Conservation (phyloP, 2,329 filamentous ascomycete species). For the Zymoseptoria ardabiliae region DNA sequence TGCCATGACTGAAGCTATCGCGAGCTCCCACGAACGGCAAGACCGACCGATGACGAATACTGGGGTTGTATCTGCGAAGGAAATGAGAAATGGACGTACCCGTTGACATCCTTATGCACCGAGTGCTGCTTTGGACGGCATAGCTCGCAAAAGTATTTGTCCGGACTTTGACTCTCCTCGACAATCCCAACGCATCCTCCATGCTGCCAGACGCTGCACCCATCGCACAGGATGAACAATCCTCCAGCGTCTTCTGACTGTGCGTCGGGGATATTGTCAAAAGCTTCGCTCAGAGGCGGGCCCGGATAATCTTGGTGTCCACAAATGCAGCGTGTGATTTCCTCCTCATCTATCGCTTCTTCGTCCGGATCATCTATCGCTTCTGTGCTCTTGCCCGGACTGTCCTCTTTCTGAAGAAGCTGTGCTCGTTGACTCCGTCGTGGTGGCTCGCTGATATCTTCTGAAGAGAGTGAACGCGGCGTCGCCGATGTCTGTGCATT, state of each 20-base stretch:
- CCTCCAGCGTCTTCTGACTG: slow-evolving; percentile 81
- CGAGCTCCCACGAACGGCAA: not conserved
- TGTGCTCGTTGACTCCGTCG: slow-evolving; percentile 73
- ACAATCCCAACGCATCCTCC: slow-evolving; percentile 96
- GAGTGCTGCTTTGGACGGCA: slow-evolving; percentile 89
- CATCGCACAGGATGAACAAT: slow-evolving; percentile 95
- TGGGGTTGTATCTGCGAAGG: not conserved
- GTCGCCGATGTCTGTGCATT: slow-evolving; percentile 72
- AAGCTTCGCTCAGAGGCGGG: slow-evolving; percentile 51
- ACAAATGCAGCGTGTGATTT: slow-evolving; percentile 92
- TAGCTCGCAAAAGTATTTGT: slow-evolving; percentile 96
- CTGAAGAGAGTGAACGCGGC: slow-evolving; percentile 64
- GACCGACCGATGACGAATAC: not conserved
- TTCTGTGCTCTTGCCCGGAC: slow-evolving; percentile 30
- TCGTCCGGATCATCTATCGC: slow-evolving; percentile 50
- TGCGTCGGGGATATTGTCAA: slow-evolving; percentile 39
- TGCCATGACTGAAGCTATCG: not conserved
- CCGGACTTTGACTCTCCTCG: slow-evolving; percentile 84
- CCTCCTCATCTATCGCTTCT: slow-evolving; percentile 65
- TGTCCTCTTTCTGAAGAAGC: slow-evolving; percentile 53
- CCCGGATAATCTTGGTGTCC: slow-evolving; percentile 93
- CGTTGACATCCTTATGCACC: slow-evolving; percentile 70
- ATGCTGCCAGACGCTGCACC: slow-evolving; percentile 98
- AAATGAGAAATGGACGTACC: slow-evolving; percentile 55
- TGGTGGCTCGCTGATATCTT: slow-evolving; percentile 55